Conservation (phyloP, 1,284 basidiomycete species). For the Amylostereum areolatum region DNA sequence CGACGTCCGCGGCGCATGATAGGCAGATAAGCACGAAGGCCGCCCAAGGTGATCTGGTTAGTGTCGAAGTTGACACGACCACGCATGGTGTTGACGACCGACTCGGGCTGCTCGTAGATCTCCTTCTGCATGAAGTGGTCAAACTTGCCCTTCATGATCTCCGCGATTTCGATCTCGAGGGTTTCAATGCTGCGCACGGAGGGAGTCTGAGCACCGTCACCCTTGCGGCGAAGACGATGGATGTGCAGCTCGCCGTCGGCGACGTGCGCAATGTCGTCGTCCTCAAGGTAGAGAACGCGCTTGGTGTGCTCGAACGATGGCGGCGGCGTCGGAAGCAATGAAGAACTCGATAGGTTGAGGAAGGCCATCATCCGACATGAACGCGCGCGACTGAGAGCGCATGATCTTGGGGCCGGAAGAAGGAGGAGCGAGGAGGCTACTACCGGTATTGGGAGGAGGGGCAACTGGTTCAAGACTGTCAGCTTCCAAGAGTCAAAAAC, state of each 20-base stretch:
- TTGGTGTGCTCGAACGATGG: conserved; percentile 99
- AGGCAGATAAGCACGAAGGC: conserved; percentile 90
- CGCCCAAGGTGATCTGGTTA: conserved; percentile 89
- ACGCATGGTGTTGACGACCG: conserved; percentile 99
- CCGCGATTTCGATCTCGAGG: conserved; percentile 96
- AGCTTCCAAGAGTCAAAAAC: not conserved
- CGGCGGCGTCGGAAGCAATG: conserved; percentile 95
- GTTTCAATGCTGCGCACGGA: conserved; percentile 96
- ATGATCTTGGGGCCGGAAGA: conserved; percentile 75
- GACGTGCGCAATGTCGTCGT: conserved; percentile 99
- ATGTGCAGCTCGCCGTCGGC: conserved; percentile 97
- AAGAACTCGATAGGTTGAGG: conserved; percentile 99
- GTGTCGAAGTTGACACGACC: conserved; percentile 99
- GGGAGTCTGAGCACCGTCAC: conserved; percentile 67
- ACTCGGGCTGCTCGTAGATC: conserved; percentile 99
- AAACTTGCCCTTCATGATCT: conserved; percentile 99
- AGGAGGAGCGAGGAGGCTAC: conserved; percentile 74
- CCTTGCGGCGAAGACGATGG: conserved; percentile 89
- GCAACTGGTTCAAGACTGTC: not conserved
- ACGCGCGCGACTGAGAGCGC: conserved; percentile 95
- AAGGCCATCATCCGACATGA: conserved; percentile 97
- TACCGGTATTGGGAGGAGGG: conserved; percentile 43
- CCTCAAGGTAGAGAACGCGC: conserved; percentile 97
- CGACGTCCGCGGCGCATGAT: conserved; percentile 94
- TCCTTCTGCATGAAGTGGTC: conserved; percentile 99